Base-by-base conservation (phyloP, 495 filamentous ascomycete genomes). In the Penicillium coprophilum region DNA sequence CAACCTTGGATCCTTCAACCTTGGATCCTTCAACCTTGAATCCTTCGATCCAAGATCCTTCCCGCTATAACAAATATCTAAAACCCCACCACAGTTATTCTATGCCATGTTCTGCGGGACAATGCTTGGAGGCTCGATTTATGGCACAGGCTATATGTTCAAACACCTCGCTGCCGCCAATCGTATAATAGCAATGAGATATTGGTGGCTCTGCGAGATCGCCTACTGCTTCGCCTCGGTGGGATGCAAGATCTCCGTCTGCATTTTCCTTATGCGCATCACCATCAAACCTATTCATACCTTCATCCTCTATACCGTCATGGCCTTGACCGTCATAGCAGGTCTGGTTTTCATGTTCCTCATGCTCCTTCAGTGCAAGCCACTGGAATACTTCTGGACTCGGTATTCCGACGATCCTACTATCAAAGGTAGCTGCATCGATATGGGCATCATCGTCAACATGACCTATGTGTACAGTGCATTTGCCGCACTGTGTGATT, bases 181-280 rank as follows among this genome's bases (percentile, higher is more conserved):
- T 15, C 67, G 70, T 10, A 64, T 74, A 5, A 69, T 58, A 2
- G 75, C 75, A 4, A 77, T 74, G 71, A 64, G 72, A 61, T 79
- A 71, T 48, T 77, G 73, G 71, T 74, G 70, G 70, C 57, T 79
- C 13, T 76, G 75, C 45, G 72, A 77, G 55, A 69, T 72, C 27
- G 68, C 72, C 34, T 77, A 74, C 57, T 74, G 74, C 44, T 69
- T 80, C 45, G 63, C 76, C 8, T 73, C 71, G 7, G 66, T 76
- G 49, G 56, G 58, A 13, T 75, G 71, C 60, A 77, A 77, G 50
- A 63, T 77, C 31, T 79, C 77, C 36, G 61, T 79, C 38, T 74
- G 73, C 58, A 66, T 77, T 43, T 78, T 79, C 69, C 55, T 79
- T 3, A 55, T 80, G 66, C 73, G 77, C 46, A 77, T 80, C 55